Conservation (phyloP, 768 basidiomycete genomes). For the Podaxis mareebaensis region DNA sequence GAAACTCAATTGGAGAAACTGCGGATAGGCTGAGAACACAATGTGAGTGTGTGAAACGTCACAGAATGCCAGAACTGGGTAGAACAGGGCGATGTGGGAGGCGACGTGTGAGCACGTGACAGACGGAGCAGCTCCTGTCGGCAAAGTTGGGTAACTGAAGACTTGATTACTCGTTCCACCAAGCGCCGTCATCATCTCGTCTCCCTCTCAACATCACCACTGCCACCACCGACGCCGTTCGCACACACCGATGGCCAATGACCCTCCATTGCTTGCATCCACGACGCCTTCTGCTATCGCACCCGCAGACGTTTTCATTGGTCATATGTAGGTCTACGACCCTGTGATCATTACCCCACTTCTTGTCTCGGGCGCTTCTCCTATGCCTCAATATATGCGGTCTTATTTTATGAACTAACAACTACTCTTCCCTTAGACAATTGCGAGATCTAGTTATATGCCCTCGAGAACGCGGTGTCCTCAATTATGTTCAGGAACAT, state of each 20-base stretch:
- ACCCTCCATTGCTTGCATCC: slow-evolving; percentile 44
- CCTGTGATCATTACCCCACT: slow-evolving; percentile 16
- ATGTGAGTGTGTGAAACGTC: neutral
- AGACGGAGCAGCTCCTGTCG: slow-evolving; percentile 4
- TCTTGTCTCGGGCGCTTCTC: slow-evolving; percentile 10
- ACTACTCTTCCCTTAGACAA: slow-evolving; percentile 46
- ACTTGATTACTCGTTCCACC: neutral
- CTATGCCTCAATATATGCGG: slow-evolving; percentile 4
- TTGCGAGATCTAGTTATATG: slow-evolving; percentile 78
- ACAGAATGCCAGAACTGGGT: neutral
- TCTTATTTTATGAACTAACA: neutral
- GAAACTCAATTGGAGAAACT: neutral
- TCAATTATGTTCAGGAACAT: slow-evolving; percentile 58
- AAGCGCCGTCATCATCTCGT: neutral
- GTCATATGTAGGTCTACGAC: slow-evolving; percentile 55
- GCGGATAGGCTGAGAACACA: neutral
- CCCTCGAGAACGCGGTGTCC: slow-evolving; percentile 62
- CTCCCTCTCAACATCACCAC: neutral
- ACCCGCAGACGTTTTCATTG: slow-evolving; percentile 50
- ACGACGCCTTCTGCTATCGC: slow-evolving; percentile 40
- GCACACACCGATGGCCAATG: slow-evolving; percentile 45
- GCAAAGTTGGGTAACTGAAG: neutral
- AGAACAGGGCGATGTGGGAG: neutral
- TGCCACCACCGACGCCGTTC: slow-evolving; percentile 8
- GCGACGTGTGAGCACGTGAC: slow-evolving; percentile 1